phyloP scores from a whole-genome alignment of 768 basidiomycete genomes.

The Mycena capillaripes region DNA sequence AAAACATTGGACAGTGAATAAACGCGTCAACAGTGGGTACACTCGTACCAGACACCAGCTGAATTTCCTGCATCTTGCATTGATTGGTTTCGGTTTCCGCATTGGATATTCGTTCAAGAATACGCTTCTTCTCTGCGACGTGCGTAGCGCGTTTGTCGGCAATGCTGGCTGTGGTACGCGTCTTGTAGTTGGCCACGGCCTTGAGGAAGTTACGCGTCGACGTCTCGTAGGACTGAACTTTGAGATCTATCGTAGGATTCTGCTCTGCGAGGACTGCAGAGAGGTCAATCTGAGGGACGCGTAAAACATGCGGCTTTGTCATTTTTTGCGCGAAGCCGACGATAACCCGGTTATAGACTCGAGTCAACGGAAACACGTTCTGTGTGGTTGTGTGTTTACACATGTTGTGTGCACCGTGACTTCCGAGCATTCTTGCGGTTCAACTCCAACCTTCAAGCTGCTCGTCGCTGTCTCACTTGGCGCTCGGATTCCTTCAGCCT shows the following conservation, averaged over 20 bases:
- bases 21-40: not conserved
- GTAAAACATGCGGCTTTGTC: constrained; percentile 33
- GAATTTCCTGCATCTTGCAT: constrained; percentile 85
- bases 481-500: not conserved
- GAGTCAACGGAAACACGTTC: no score
- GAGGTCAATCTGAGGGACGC: constrained; percentile 75
- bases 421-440: not conserved
- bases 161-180: constrained; percentile 78
- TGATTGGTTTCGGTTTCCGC: constrained; percentile 79
- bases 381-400: constrained; percentile 1
- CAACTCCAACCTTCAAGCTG: not conserved
- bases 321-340: not conserved
- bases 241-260: constrained; percentile 75
- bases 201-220: constrained; percentile 81
- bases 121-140: constrained; percentile 70
- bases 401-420: not conserved
- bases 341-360: no score
- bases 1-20: not conserved
- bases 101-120: constrained; percentile 71
- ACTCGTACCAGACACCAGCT: constrained; percentile 79
- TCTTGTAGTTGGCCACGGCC: constrained; percentile 80
- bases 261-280: constrained; percentile 65
- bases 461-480: not conserved
- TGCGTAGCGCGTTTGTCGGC: constrained; percentile 76
- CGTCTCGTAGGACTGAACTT: constrained; percentile 70